Conservation (phyloP, 2,329 filamentous ascomycete genomes). For the Fragosphaeria purpurea region DNA sequence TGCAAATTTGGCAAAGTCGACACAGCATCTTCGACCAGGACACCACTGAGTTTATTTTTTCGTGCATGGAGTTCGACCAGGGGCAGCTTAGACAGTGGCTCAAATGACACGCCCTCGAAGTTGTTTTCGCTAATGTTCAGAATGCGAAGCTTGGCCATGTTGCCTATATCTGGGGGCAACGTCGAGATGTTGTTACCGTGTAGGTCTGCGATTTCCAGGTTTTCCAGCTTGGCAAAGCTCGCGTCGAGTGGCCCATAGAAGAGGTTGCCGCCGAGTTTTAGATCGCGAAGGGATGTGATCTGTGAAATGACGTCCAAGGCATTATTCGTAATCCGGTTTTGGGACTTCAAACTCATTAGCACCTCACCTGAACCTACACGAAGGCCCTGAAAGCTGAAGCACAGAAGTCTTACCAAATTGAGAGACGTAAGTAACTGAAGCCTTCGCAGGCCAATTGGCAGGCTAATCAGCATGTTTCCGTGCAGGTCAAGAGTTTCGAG, state of each 20-base stretch:
- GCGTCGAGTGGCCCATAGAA: conserved; percentile 58
- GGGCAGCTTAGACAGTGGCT: conserved; percentile 55
- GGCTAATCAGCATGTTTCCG: conserved; percentile 61
- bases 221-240: conserved; percentile 51
- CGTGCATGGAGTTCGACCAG: conserved; percentile 63
- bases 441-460: conserved; percentile 67
- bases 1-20: conserved; percentile 55
- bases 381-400: neutral
- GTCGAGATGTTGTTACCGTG: conserved; percentile 68
- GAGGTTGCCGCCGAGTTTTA: conserved; percentile 72
- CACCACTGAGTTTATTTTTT: conserved; percentile 68
- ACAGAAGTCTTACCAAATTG: conserved; percentile 55
- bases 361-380: neutral
- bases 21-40: conserved; percentile 56
- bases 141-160: conserved; percentile 58
- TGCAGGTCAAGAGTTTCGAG: conserved; percentile 77
- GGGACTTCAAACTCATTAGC: conserved; percentile 42
- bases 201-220: conserved; percentile 72
- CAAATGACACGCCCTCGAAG: conserved; percentile 61
- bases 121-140: conserved; percentile 75
- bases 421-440: conserved; percentile 67
- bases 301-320: conserved; percentile 65
- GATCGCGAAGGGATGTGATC: conserved; percentile 61
- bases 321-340: conserved; percentile 68
- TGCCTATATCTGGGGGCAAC: conserved; percentile 57